These are phyloP conservation scores for Incumbomyces lentus DNA, from an alignment of 2,329 filamentous ascomycete genomes.

Conservation along the genomic window DNA sequence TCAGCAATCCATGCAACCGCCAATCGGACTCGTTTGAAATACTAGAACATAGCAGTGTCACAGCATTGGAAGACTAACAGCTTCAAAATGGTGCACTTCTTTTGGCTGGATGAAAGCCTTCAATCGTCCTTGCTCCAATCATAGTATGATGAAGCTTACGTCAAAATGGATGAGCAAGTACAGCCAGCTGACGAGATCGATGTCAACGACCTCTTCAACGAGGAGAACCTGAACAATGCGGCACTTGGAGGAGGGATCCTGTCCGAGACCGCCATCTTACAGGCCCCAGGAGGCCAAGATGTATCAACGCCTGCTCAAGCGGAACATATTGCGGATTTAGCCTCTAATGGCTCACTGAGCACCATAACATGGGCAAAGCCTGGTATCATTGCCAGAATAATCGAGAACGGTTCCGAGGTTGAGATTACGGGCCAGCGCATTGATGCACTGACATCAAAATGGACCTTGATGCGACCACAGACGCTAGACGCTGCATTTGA, in stretches of 20 bases:
- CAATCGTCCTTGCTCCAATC: too few species aligned
- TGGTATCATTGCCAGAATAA: constrained; percentile 18
- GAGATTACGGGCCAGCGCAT: constrained; percentile 14
- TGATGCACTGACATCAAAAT: constrained; percentile 10
- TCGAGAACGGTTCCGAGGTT: constrained; percentile 15
- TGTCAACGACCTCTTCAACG: constrained; percentile 18
- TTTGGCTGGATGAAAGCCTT: too few species aligned
- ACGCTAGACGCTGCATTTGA: constrained; percentile 14
- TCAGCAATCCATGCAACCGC: too few species aligned
- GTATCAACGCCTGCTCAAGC: background rate
- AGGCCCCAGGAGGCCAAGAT: background rate
- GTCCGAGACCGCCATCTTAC: constrained; percentile 1
- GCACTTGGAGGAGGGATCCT: constrained; percentile 1
- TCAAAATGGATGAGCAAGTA: constrained; percentile 7
- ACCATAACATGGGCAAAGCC: constrained; percentile 17
- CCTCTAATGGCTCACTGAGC: constrained; percentile 14
- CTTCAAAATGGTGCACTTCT: too few species aligned
- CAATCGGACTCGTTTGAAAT: too few species aligned
- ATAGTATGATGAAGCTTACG: too few species aligned
- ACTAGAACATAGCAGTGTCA: too few species aligned
- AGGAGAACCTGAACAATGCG: constrained; percentile 3
- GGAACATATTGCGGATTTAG: constrained; percentile 2
- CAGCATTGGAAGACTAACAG: too few species aligned
- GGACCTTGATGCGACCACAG: constrained; percentile 11
- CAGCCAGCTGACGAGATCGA: constrained; percentile 15